phyloP scores from a whole-genome alignment of 2,329 filamentous ascomycete genomes.

The Exophiala alcalophila region DNA sequence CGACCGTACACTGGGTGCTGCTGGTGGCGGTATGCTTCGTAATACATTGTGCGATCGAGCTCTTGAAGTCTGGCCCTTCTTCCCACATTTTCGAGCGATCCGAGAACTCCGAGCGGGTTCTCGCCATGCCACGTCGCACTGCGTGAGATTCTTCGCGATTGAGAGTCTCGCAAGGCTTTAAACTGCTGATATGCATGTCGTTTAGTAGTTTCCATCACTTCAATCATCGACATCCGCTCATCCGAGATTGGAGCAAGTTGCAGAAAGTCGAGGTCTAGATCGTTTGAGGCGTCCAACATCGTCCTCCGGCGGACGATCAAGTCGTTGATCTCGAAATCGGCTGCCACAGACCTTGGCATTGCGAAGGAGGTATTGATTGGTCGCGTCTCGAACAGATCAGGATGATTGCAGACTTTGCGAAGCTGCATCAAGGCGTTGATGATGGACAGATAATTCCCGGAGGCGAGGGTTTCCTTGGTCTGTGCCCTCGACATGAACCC shows the following conservation, averaged over 20 bases:
- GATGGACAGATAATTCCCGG: constrained; percentile 94
- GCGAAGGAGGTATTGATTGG: constrained; percentile 97
- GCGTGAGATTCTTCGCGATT: constrained; percentile 54
- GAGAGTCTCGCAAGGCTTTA: constrained; percentile 67
- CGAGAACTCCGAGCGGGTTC: constrained; percentile 57
- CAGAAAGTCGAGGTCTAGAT: constrained; percentile 70
- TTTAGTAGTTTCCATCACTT: constrained; percentile 56
- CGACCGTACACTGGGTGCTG: constrained; percentile 78
- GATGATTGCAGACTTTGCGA: constrained; percentile 97
- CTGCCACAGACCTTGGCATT: constrained; percentile 74
- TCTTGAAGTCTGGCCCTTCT: constrained; percentile 71
- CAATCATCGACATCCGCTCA: constrained; percentile 60
- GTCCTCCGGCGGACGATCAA: constrained; percentile 65
- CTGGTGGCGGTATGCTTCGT: constrained; percentile 77
- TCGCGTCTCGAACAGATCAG: constrained; percentile 91
- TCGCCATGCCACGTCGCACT: constrained; percentile 22
- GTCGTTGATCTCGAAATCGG: constrained; percentile 72
- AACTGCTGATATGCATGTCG: constrained; percentile 69
- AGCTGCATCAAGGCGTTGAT: constrained; percentile 98
- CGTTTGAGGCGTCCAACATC: constrained; percentile 56
- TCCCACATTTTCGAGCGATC: constrained; percentile 68
- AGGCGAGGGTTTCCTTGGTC: constrained; percentile 81
- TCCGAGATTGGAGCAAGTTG: constrained; percentile 72
- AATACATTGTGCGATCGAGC: constrained; percentile 73
- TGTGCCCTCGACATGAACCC: constrained; percentile 89